A percentile compares a stretch with the other conserved stretches of the same genome.
Conservation (phyloP, 139 green algal species). For the Picochlorum sp. region DNA sequence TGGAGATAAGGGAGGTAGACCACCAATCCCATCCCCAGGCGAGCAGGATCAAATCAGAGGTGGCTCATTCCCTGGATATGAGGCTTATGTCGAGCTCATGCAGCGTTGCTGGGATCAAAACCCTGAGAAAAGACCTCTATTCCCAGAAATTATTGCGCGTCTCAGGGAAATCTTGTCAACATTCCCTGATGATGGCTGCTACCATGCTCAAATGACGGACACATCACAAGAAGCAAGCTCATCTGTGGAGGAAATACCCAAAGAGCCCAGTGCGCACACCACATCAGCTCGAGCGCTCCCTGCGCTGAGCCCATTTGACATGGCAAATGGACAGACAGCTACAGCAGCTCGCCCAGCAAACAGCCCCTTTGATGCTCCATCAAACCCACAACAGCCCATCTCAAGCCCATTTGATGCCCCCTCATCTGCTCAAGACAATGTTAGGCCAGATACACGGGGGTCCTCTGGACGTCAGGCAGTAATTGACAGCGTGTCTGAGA, state of each 20-base stretch:
- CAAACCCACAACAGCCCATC: neutral
- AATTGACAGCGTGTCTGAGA: conserved; percentile 11
- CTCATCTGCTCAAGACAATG: neutral
- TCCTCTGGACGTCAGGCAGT: neutral
- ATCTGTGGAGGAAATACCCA: neutral
- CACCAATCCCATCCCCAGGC: neutral
- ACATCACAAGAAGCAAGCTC: neutral
- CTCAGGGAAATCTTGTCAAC: neutral
- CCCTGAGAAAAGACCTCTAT: conserved; percentile 46
- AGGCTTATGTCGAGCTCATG: conserved; percentile 31
- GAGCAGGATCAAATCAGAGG: conserved; percentile 11
- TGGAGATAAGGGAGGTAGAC: conserved; percentile 13
- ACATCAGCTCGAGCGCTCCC: neutral
- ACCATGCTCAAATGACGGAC: neutral
- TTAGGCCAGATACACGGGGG: neutral
- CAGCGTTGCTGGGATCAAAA: conserved; percentile 36
- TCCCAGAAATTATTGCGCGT: conserved; percentile 24
- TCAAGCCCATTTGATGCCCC: neutral
- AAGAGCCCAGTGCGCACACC: neutral
- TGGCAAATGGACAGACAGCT: neutral
- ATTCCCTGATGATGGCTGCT: neutral
- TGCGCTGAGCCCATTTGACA: conserved; percentile 6
- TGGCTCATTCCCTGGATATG: conserved; percentile 8
- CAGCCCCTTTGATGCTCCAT: conserved; percentile 4
- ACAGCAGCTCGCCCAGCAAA: conserved; percentile 2